Evolutionary conservation across 768 basidiomycete genomes (phyloP).

Genomic region (Phaeotremella fagi): DNA sequence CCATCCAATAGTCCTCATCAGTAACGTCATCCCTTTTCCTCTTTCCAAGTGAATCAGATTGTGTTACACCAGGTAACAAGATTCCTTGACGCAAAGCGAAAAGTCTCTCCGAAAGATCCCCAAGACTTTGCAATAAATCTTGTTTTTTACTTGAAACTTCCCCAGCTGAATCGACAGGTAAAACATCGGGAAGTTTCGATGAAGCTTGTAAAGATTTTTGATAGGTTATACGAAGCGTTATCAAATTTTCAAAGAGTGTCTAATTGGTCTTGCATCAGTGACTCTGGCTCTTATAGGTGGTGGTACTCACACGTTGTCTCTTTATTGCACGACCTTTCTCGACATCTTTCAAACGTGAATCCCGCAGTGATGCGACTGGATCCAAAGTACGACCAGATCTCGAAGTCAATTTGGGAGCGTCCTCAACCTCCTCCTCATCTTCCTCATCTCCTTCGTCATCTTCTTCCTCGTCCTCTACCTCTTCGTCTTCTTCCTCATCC

Average conservation of each 20-base stretch:
- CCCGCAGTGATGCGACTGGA: slow-evolving; percentile 39
- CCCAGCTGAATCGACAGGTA: slow-evolving; percentile 15
- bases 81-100: slow-evolving; percentile 47
- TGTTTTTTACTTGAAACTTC: slow-evolving; percentile 9
- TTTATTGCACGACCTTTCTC: slow-evolving; percentile 77
- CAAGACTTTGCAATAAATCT: slow-evolving; percentile 21
- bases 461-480: slow-evolving; percentile 28
- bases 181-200: slow-evolving; percentile 58
- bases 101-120: slow-evolving; percentile 32
- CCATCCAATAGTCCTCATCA: slow-evolving; percentile 33
- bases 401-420: background rate
- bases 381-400: slow-evolving; percentile 20
- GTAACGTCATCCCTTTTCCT: slow-evolving; percentile 26
- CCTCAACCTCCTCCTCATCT: slow-evolving; percentile 31
- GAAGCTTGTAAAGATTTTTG: slow-evolving; percentile 71
- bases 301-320: slow-evolving; percentile 67
- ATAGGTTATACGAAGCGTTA: slow-evolving; percentile 85
- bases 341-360: slow-evolving; percentile 42
- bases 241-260: slow-evolving; percentile 77
- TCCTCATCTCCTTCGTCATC: slow-evolving; percentile 38
- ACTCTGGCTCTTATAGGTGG: background rate
- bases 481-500: slow-evolving; percentile 8
- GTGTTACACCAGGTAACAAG: slow-evolving; percentile 19
- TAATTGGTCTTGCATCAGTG: slow-evolving; percentile 42
- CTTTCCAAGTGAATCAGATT: slow-evolving; percentile 17